Evolutionary conservation across 2,329 filamentous ascomycete genomes (phyloP).

Genomic region (Trichophyton mentagrophytes): DNA sequence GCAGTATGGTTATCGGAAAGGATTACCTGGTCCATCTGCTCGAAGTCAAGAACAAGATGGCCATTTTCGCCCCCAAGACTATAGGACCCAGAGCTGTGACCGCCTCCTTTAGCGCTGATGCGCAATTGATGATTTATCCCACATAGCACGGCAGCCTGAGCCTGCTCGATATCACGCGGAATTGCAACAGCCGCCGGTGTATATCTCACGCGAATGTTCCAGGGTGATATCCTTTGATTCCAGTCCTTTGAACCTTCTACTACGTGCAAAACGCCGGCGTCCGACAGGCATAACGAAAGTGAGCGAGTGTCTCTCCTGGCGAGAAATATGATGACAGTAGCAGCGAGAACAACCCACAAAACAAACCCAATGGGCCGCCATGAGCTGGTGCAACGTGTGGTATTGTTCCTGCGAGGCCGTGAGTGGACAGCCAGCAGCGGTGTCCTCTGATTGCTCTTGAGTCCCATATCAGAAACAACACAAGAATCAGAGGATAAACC

Average conservation of each 20-base stretch:
- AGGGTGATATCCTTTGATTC: not conserved
- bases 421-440: not conserved
- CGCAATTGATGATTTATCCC: conserved; percentile 30
- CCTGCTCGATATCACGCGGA: conserved; percentile 24
- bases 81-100: conserved; percentile 36
- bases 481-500: not conserved
- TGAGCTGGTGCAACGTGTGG: not conserved
- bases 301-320: not conserved
- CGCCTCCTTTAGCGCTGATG: conserved; percentile 39
- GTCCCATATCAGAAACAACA: not conserved
- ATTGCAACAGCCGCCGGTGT: conserved; percentile 19
- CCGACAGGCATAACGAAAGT: not conserved
- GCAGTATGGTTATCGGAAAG: conserved; percentile 15
- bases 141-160: conserved; percentile 35
- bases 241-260: not conserved
- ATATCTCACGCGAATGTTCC: conserved; percentile 20
- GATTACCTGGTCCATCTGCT: conserved; percentile 15
- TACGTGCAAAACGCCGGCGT: not conserved
- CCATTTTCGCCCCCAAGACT: conserved; percentile 15
- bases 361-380: not conserved
- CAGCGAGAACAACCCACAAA: not conserved
- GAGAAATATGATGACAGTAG: not conserved
- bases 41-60: conserved; percentile 17
- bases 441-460: not conserved
- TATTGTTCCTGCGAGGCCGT: not conserved